Conservation (phyloP, 495 filamentous ascomycete genomes). For the Neurospora sp. region DNA sequence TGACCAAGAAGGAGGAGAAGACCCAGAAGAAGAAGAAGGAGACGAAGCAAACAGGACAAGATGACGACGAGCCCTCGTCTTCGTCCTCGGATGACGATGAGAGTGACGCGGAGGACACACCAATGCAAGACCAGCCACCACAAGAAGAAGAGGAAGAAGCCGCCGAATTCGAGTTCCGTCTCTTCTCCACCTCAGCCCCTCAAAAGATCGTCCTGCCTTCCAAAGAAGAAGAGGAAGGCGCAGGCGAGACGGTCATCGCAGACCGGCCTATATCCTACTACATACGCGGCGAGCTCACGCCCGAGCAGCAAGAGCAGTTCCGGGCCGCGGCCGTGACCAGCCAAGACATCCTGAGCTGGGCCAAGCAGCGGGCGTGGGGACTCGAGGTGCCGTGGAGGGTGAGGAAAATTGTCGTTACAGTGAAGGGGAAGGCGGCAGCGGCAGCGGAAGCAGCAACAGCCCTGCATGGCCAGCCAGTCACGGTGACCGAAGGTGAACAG, state of each 20-base stretch:
- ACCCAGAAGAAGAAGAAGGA: not conserved
- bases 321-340: constrained; percentile 32
- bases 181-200: constrained; percentile 37
- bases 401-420: constrained; percentile 19
- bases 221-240: constrained; percentile 13
- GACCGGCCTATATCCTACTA: constrained; percentile 35
- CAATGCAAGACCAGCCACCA: not conserved
- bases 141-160: constrained; percentile 14
- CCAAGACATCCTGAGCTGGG: constrained; percentile 29
- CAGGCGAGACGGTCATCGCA: constrained; percentile 29
- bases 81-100: not conserved
- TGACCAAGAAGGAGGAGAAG: not conserved
- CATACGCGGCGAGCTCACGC: constrained; percentile 25
- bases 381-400: constrained; percentile 47
- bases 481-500: not conserved
- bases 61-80: not conserved
- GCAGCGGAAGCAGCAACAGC: not conserved
- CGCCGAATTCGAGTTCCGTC: constrained; percentile 39
- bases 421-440: not conserved
- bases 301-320: constrained; percentile 22
- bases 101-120: not conserved
- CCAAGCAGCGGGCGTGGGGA: constrained; percentile 37
- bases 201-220: constrained; percentile 25
- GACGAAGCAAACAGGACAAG: constrained; percentile 1
- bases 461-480: not conserved